Evolutionary conservation across 202 grass and related monocot genomes (phyloP).

Genomic region (Digitaria exilis): DNA sequence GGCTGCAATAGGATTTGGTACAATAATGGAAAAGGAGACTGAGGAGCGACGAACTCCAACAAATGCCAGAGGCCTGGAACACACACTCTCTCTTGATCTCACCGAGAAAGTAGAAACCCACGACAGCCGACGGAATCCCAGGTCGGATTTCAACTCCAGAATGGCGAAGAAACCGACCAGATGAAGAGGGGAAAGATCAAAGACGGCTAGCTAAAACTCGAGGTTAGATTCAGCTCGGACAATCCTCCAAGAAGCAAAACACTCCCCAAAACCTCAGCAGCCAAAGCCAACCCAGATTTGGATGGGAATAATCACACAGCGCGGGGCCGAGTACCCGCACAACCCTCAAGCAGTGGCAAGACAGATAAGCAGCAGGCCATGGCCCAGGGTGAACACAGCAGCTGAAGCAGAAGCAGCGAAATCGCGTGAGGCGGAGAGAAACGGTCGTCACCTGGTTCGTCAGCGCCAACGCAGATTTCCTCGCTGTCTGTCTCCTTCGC

Average conservation of each 20-base stretch:
- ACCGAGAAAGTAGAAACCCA: no score
- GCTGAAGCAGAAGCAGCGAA: neutral
- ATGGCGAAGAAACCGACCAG: slow-evolving; percentile 5
- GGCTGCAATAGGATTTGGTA: slow-evolving; percentile 4
- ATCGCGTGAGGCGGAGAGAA: slow-evolving; percentile 11
- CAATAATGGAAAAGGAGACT: neutral
- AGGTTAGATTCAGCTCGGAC: slow-evolving; percentile 34
- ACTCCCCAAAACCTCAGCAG: neutral
- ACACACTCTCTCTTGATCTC: neutral
- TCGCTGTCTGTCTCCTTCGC: no score
- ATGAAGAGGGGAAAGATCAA: slow-evolving; percentile 11
- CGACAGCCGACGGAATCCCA: neutral
- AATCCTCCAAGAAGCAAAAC: neutral
- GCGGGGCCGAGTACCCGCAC: neutral
- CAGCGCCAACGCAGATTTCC: slow-evolving; percentile 5
- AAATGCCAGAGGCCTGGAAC: neutral
- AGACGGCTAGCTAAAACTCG: neutral
- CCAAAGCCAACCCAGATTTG: neutral
- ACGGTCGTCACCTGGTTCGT: slow-evolving; percentile 36
- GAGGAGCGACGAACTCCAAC: neutral
- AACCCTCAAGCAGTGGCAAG: neutral
- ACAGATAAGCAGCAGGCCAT: neutral
- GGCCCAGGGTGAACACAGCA: neutral
- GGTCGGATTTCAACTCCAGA: neutral
- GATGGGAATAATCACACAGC: neutral